Evolutionary conservation across 2,329 filamentous ascomycete species (phyloP), one percentile per base, ranked within the genome.

Genomic region (Dactylellina parvicollis): DNA sequence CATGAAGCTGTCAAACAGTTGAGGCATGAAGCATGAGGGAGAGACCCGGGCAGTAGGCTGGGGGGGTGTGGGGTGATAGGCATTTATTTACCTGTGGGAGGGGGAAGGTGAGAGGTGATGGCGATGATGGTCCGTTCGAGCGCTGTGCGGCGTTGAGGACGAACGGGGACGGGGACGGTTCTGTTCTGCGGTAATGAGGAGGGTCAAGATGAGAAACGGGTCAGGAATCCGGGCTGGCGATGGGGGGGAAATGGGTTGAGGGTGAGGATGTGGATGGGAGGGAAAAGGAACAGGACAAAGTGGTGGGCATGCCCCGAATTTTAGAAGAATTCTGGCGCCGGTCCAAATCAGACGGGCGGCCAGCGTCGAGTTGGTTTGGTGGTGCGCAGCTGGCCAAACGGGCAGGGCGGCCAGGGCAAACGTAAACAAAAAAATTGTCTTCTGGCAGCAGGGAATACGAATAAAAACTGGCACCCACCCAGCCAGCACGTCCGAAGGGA

Each of bases 291-390:
- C 3, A 52, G 42, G 54, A 44, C 16, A 30, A 50, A 24, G 22
- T 20, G 18, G 55, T 38, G 55, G 64, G 46, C 18, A 72, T n/a
- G 34, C 26, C 24, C 34, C 16, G 20, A 54, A 52, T 72, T 72
- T 65, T 65, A 65, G 54, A 65, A 46, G 46, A 40, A 59, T 40
- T 28, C 24, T 16, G 42, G 14, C 22, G 16, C 28, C 42, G 22
- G 30, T n/a, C 52, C 61, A 66, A 32, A 57, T 57, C 50, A 50
- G 30, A 47, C 20, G 14, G n/a, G 8, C 10, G 38, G 20, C 30
- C 46, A 30, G 10, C 40, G 9, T 4, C 49, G 3, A 16, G 8
- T 24, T 12, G 46, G 46, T 12, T 30, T 49, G 46, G 46, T 26
- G 42, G 34, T 5, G 5, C 12, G 30, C 12, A 12, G 30, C 38